A percentile compares a stretch with the other conserved stretches of the same genome.
Conservation (phyloP, 208 protist species). For the Crithidia sp. region DNA sequence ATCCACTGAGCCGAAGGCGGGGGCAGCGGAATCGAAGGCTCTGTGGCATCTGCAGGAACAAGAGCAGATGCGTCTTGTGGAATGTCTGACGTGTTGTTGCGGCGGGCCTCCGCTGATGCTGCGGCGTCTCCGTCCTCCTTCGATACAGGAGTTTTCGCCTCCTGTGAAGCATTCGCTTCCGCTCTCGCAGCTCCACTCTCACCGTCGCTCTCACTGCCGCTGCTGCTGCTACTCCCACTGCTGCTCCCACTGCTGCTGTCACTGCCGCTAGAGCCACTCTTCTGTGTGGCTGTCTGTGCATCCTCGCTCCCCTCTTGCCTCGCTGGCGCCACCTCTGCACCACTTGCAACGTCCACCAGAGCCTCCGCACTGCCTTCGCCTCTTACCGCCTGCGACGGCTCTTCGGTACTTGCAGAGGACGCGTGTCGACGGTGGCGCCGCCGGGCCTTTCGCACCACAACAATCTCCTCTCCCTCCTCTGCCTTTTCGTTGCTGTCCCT, state of each 20-base stretch:
- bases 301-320: neutral
- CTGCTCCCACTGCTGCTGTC: slow-evolving; percentile 18
- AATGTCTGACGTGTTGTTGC: no score
- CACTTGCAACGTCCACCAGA: no score
- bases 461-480: slow-evolving; percentile 5
- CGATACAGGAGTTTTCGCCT: no score
- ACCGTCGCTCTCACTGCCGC: neutral
- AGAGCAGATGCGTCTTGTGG: no score
- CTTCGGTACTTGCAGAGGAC: neutral
- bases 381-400: neutral
- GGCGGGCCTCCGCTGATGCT: no score
- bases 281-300: no score
- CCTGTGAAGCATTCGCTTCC: neutral
- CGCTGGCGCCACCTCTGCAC: no score
- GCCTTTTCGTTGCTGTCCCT: neutral
- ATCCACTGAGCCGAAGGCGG: slow-evolving; percentile 57
- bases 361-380: neutral
- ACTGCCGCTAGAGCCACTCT: neutral
- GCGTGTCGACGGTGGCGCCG: slow-evolving; percentile 5
- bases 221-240: slow-evolving; percentile 10
- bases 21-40: slow-evolving; percentile 13
- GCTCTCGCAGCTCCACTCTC: no score
- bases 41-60: neutral
- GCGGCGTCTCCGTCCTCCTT: no score
- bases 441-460: slow-evolving; percentile 6